phyloP scores from a whole-genome alignment of 1,284 basidiomycete genomes.

The Hemileia vastatrix region DNA sequence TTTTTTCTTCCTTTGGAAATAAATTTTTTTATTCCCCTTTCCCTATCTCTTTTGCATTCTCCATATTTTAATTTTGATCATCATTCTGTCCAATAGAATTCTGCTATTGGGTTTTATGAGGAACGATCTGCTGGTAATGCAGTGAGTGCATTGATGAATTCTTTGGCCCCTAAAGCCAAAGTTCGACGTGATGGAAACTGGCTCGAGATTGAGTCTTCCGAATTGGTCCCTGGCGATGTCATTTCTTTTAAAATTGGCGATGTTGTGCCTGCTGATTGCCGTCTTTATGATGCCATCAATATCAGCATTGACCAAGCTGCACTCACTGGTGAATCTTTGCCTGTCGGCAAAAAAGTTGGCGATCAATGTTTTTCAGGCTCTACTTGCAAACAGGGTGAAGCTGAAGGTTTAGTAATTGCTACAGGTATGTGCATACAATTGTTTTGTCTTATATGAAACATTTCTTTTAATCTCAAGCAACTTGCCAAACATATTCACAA shows the following conservation, averaged over 20 bases:
- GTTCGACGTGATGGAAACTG: constrained; percentile 73
- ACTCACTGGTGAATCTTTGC: constrained; percentile 89
- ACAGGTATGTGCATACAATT: constrained; percentile 53
- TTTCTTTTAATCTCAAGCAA: background rate
- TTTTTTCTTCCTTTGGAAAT: background rate
- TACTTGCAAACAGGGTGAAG: constrained; percentile 94
- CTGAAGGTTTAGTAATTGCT: constrained; percentile 90
- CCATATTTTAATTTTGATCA: no score
- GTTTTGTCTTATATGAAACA: no score
- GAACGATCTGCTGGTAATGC: constrained; percentile 94
- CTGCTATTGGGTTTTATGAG: constrained; percentile 94
- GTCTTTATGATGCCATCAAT: constrained; percentile 86
- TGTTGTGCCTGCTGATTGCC: constrained; percentile 88
- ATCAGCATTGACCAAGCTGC: constrained; percentile 92
- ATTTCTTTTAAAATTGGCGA: constrained; percentile 96
- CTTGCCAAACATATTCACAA: no score
- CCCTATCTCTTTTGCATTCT: no score
- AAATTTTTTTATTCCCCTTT: background rate
- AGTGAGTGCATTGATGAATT: constrained; percentile 98
- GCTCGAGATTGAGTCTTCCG: constrained; percentile 68
- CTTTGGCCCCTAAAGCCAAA: constrained; percentile 91
- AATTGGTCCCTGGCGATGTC: constrained; percentile 86
- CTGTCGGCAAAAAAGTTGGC: constrained; percentile 75
- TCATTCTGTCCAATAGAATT: no score
- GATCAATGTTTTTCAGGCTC: constrained; percentile 96